Conservation (phyloP, 768 basidiomycete species). For the Psilocybe sp. region DNA sequence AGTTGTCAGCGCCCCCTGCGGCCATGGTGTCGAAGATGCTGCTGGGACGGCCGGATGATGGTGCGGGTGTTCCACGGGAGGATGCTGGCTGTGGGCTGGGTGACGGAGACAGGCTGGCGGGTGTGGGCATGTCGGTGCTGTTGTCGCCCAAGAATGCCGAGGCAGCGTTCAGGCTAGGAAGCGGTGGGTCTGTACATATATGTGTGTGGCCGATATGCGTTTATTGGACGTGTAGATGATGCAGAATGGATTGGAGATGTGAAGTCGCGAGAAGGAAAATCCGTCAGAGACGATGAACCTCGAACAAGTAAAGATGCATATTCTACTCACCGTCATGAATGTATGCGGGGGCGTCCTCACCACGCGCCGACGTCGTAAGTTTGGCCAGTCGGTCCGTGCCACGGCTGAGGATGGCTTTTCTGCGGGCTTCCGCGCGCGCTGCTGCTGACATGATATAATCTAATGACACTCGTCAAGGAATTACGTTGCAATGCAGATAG, state of each 20-base stretch:
- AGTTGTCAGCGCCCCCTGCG: constrained; percentile 39
- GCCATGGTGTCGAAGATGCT: constrained; percentile 23
- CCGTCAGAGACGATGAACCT: not conserved
- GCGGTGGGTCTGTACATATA: constrained; percentile 39
- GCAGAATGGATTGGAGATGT: not conserved
- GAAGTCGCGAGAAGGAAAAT: not conserved
- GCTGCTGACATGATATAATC: constrained; percentile 37
- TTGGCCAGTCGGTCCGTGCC: constrained; percentile 75
- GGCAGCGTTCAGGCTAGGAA: constrained; percentile 20
- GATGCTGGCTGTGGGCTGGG: constrained; percentile 18
- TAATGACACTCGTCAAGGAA: no score
- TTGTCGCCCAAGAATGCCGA: constrained; percentile 46
- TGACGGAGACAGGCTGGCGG: constrained; percentile 26
- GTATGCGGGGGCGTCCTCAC: constrained; percentile 63
- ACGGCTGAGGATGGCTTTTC: constrained; percentile 72
- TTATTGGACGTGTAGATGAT: no score
- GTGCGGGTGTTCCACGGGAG: constrained; percentile 12
- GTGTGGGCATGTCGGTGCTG: constrained; percentile 35
- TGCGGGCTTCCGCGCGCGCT: constrained; percentile 74
- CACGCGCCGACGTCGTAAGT: constrained; percentile 68
- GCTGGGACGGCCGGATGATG: constrained; percentile 18
- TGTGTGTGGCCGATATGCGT: not conserved
- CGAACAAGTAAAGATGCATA: constrained; percentile 6
- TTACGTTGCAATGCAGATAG: no score
- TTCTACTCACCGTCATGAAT: constrained; percentile 44